Base-by-base conservation (phyloP, 164 flowering plant species). In the Annona squamosa region DNA sequence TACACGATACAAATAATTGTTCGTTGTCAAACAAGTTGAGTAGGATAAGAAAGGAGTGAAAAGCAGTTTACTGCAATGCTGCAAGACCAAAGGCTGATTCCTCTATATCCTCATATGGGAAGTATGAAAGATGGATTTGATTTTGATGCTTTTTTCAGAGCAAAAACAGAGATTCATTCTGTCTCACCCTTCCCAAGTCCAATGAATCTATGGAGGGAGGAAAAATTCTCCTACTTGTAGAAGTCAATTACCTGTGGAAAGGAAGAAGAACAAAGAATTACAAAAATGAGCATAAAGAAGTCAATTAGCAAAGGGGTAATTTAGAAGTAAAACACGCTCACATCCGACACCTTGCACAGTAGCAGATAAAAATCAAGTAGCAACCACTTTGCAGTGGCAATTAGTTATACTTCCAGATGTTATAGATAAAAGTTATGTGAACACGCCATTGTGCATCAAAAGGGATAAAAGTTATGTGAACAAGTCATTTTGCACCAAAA, bases 121-220 rank as follows among this genome's bases (percentile, higher is more conserved):
- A 52, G 26, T 63, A 73, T 26, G 16, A 44, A 65, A 63, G 10
- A 3, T n/a, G 64, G 71, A 67, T 67, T n/a, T 61, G 10, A 52
- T 52, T 26, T 26, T 18, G 43, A 67, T 45, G 5, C 73, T 17
- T 16, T 43, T 46, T 65, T 65, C 56, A 68, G 57, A 56, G 26
- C 56, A 48, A 56, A 46, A 63, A 16, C 46, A 13, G 42, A 63
- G 5, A 66, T 66, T 18, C 17, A 41, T 17, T 5, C 45, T 45
- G 10, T 4, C 72, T 74, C 67, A 18, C 73, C 48, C 69, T 44
- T 26, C 37, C 47, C 16, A 61, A 1, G 52, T 42, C 68, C 63
- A 56, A 63, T 5, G 10, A 72, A 44, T 75, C 69, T 68, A 73
- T 63, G 37, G 69, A 64, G 66, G 63, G 63, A 70, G 44, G 46